Evolutionary conservation across 768 basidiomycete species (phyloP).

Genomic region (Paxillus involutus): DNA sequence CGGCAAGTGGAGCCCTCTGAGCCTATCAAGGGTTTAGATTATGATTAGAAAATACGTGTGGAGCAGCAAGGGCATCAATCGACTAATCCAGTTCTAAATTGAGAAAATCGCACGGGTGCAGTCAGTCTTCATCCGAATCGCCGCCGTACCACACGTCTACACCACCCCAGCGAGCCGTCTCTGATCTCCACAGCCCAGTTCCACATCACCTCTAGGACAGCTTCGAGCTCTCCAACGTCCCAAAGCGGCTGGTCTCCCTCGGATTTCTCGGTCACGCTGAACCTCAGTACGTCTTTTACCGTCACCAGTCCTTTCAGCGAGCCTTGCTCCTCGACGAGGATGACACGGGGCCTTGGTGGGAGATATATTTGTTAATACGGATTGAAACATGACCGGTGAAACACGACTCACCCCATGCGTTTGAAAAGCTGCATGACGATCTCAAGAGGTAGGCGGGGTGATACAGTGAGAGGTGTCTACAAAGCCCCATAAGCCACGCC

Average conservation of each 20-base stretch:
- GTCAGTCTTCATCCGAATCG: slow-evolving; percentile 6
- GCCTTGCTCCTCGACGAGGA: slow-evolving; percentile 89
- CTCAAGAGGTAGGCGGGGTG: slow-evolving; percentile 89
- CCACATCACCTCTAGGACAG: slow-evolving; percentile 62
- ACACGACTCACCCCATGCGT: slow-evolving; percentile 82
- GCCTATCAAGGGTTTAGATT: too few species aligned
- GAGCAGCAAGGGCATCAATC: too few species aligned
- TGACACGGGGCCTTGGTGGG: slow-evolving; percentile 80
- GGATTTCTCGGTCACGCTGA: slow-evolving; percentile 63
- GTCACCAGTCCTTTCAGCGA: slow-evolving; percentile 83
- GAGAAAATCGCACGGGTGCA: too few species aligned
- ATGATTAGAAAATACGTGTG: too few species aligned
- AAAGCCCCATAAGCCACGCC: neutral
- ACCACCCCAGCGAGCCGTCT: slow-evolving; percentile 32
- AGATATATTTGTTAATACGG: neutral
- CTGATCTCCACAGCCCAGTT: slow-evolving; percentile 44
- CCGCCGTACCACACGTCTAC: slow-evolving; percentile 20
- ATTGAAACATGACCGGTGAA: neutral
- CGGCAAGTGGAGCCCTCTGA: too few species aligned
- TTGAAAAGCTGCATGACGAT: slow-evolving; percentile 98
- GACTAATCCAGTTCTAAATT: too few species aligned
- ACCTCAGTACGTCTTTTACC: slow-evolving; percentile 92
- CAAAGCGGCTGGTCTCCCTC: slow-evolving; percentile 49
- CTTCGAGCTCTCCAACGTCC: slow-evolving; percentile 67
- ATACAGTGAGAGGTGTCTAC: slow-evolving; percentile 92